These are phyloP conservation scores for Ogataea degrootiae DNA, from an alignment of 805 yeast species.

Conservation along the genomic window DNA sequence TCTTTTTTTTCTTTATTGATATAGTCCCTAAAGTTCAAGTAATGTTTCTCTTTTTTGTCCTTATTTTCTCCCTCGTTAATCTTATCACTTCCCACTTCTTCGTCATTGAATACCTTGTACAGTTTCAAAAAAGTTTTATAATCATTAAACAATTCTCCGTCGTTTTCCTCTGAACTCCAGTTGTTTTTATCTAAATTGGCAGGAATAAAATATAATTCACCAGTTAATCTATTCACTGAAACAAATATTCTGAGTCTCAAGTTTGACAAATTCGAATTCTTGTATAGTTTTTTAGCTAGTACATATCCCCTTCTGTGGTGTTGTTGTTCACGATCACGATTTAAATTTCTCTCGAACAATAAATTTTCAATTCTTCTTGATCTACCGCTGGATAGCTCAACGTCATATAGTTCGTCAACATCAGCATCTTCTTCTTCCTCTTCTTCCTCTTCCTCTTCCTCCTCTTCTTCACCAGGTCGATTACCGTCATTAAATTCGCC, in stretches of 20 bases:
- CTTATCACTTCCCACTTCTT: neutral
- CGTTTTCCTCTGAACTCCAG: constrained; percentile 31
- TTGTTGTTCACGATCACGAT: constrained; percentile 24
- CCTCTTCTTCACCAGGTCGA: constrained; percentile 6
- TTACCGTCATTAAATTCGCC: constrained; percentile 11
- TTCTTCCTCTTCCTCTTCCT: constrained; percentile 14
- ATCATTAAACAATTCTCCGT: constrained; percentile 30
- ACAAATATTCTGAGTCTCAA: constrained; percentile 23
- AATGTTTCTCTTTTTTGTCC: neutral
- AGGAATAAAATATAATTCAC: constrained; percentile 29
- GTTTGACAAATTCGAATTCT: constrained; percentile 15
- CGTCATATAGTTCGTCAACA: constrained; percentile 21
- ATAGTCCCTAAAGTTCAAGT: constrained; percentile 8
- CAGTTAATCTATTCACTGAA: constrained; percentile 29
- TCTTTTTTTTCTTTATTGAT: constrained; percentile 8
- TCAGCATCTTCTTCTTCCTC: constrained; percentile 17
- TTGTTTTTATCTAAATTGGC: constrained; percentile 31
- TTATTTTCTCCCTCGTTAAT: neutral
- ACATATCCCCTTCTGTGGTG: constrained; percentile 23
- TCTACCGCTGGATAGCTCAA: constrained; percentile 27
- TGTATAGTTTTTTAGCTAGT: constrained; percentile 24
- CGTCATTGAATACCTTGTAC: constrained; percentile 17
- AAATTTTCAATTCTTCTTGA: constrained; percentile 27
- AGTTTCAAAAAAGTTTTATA: constrained; percentile 21
- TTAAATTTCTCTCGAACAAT: constrained; percentile 22